phyloP scores from a whole-genome alignment of 768 basidiomycete genomes.

The Kwoniella botswanensis region DNA sequence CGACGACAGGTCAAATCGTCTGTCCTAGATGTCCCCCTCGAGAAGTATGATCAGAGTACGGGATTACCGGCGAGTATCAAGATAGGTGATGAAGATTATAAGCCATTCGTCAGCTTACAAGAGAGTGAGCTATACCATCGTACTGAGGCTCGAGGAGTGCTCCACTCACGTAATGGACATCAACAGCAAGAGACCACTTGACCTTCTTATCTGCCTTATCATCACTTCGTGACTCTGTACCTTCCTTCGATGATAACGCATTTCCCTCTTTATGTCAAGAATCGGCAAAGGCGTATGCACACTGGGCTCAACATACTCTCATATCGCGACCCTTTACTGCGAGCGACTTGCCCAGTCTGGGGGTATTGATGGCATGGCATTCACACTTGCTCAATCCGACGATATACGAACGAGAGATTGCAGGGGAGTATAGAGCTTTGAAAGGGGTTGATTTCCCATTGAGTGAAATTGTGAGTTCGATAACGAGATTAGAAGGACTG shows the following conservation, averaged over 20 bases:
- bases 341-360: slow-evolving; percentile 22
- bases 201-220: slow-evolving; percentile 9
- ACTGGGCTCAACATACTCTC: slow-evolving; percentile 17
- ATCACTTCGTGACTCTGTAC: not conserved
- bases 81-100: not conserved
- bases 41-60: slow-evolving; percentile 2
- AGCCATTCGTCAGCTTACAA: slow-evolving; percentile 16
- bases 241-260: not conserved
- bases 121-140: slow-evolving; percentile 5
- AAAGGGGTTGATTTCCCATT: slow-evolving; percentile 12
- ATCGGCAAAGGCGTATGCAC: slow-evolving; percentile 9
- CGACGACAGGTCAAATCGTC: slow-evolving; percentile 11
- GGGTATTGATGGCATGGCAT: slow-evolving; percentile 45
- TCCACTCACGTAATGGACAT: not conserved
- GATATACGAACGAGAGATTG: slow-evolving; percentile 22
- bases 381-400: slow-evolving; percentile 42
- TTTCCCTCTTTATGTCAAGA: not conserved
- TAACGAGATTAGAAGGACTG: not conserved
- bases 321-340: not conserved
- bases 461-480: slow-evolving; percentile 15
- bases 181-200: slow-evolving; percentile 13
- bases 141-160: not conserved
- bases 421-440: slow-evolving; percentile 13
- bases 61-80: slow-evolving; percentile 7
- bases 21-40: slow-evolving; percentile 8